These are phyloP conservation scores for Antarctomyces pellizariae DNA, from an alignment of 495 filamentous ascomycete species.

Conservation along the genomic window DNA sequence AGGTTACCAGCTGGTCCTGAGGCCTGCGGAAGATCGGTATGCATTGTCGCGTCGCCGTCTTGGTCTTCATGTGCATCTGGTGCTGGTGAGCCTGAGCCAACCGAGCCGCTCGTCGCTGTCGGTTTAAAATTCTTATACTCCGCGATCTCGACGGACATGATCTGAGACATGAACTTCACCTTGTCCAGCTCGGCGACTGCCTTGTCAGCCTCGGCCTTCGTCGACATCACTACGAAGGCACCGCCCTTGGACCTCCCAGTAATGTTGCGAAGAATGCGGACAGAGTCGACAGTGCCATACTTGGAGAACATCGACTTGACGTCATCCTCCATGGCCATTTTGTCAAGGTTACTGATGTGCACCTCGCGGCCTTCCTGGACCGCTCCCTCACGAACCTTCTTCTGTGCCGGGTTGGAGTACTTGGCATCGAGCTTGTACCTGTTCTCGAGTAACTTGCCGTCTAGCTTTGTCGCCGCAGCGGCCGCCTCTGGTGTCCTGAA, in stretches of 20 bases:
- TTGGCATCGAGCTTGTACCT: conserved; percentile 46
- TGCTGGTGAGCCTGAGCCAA: conserved; percentile 16
- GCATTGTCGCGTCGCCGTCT: conserved; percentile 13
- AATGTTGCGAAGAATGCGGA: conserved; percentile 37
- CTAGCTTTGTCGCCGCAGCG: conserved; percentile 38
- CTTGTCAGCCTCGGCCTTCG: conserved; percentile 42
- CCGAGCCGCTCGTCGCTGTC: conserved; percentile 7
- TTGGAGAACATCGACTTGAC: conserved; percentile 42
- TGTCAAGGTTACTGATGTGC: conserved; percentile 55
- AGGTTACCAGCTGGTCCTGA: conserved; percentile 7
- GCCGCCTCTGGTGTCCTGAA: conserved; percentile 45
- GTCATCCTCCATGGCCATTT: conserved; percentile 38
- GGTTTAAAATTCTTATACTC: conserved; percentile 21
- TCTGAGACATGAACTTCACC: conserved; percentile 41
- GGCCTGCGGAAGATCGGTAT: conserved; percentile 9
- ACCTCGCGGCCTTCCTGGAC: conserved; percentile 69
- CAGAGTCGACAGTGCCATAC: conserved; percentile 48
- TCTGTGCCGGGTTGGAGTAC: conserved; percentile 59
- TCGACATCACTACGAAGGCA: conserved; percentile 53
- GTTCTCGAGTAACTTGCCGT: conserved; percentile 42
- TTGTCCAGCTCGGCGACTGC: conserved; percentile 47
- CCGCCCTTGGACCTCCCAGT: conserved; percentile 45
- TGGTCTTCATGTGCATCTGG: conserved; percentile 9
- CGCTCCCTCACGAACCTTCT: conserved; percentile 61
- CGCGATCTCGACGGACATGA: conserved; percentile 44